phyloP scores from a whole-genome alignment of 2,329 filamentous ascomycete species.

The Pseudonectria foliicola region DNA sequence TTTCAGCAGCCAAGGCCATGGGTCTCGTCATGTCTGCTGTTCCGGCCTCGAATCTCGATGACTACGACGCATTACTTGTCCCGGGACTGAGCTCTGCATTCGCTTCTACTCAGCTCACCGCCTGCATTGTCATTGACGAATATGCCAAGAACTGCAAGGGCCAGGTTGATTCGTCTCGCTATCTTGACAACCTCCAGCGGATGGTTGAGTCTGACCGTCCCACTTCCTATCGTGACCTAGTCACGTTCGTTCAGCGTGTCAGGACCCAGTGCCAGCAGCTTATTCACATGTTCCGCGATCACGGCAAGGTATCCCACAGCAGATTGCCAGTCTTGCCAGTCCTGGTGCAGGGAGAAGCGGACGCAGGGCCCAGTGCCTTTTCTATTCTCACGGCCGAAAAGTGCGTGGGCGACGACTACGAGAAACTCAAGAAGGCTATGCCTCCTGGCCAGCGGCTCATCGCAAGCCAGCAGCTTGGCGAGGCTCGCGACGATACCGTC shows the following conservation, averaged over 20 bases:
- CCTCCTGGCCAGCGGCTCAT: slow-evolving; percentile 82
- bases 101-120: slow-evolving; percentile 79
- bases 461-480: slow-evolving; percentile 68
- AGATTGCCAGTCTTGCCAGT: slow-evolving; percentile 78
- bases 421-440: slow-evolving; percentile 81
- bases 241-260: slow-evolving; percentile 82
- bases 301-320: slow-evolving; percentile 69
- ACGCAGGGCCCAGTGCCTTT: slow-evolving; percentile 89
- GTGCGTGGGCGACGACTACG: slow-evolving; percentile 77
- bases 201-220: slow-evolving; percentile 80
- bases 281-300: slow-evolving; percentile 84
- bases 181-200: slow-evolving; percentile 58
- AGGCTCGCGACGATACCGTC: slow-evolving; percentile 64
- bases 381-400: slow-evolving; percentile 83
- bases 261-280: slow-evolving; percentile 87
- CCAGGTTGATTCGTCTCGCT: slow-evolving; percentile 40
- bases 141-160: slow-evolving; percentile 58
- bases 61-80: slow-evolving; percentile 58
- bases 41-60: slow-evolving; percentile 54
- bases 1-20: slow-evolving; percentile 80
- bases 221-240: slow-evolving; percentile 77
- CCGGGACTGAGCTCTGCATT: slow-evolving; percentile 64
- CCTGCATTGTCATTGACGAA: slow-evolving; percentile 81
- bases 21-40: slow-evolving; percentile 75
- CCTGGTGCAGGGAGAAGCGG: slow-evolving; percentile 85